A percentile compares a stretch with the other conserved stretches of the same genome.
Conservation (phyloP, 345 rosid genomes). For the Eucalyptus pauciflora region DNA sequence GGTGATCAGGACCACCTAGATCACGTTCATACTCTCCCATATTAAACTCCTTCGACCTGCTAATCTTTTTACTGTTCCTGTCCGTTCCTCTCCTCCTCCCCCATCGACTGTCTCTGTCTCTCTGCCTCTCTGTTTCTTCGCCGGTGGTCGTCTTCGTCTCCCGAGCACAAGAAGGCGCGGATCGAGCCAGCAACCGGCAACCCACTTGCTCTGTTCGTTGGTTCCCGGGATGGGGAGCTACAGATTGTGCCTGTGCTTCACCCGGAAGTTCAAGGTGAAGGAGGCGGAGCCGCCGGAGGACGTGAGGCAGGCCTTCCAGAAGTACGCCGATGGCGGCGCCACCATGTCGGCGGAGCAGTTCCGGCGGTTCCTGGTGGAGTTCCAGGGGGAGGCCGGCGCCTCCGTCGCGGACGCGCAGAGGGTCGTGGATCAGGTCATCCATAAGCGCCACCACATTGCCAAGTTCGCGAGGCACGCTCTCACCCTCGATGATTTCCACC, state of each 20-base stretch:
- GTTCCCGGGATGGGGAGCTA: slow-evolving; percentile 45
- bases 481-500: slow-evolving; percentile 63
- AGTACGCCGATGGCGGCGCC: slow-evolving; percentile 42
- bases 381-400: slow-evolving; percentile 24
- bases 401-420: slow-evolving; percentile 35
- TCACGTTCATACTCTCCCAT: not conserved
- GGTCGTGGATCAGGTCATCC: slow-evolving; percentile 44
- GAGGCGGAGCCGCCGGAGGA: slow-evolving; percentile 65
- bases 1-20: not conserved
- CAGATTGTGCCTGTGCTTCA: slow-evolving; percentile 60
- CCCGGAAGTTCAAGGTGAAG: slow-evolving; percentile 48
- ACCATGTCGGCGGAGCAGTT: slow-evolving; percentile 65
- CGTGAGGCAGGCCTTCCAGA: slow-evolving; percentile 37
- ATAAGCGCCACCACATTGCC: slow-evolving; percentile 43
- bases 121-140: not conserved
- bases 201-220: not conserved
- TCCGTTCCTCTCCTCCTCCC: not conserved
- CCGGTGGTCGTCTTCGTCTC: not conserved
- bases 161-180: not conserved
- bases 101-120: not conserved
- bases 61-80: not conserved
- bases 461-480: slow-evolving; percentile 53
- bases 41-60: not conserved
- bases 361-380: slow-evolving; percentile 36
- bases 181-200: not conserved